Conservation (phyloP, 805 yeast species). For the Zygoascus bituminiphila region DNA sequence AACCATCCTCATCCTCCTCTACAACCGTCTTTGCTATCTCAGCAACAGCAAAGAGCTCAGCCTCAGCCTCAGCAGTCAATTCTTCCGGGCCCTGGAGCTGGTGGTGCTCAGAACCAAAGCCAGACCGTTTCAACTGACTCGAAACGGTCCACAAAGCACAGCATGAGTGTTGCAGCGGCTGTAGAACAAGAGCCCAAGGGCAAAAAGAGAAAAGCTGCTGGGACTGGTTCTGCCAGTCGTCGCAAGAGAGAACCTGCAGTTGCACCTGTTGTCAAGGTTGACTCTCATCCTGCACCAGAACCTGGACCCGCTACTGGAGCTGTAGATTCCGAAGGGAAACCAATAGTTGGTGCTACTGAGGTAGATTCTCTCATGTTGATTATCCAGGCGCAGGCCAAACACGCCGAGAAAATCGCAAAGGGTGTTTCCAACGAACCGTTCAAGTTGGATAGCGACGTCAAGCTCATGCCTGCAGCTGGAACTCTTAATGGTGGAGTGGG, state of each 20-base stretch:
- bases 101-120: no score
- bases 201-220: constrained; percentile 1
- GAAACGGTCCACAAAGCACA: constrained; percentile 2
- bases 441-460: constrained; percentile 14
- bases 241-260: background rate
- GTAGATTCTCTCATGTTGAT: constrained; percentile 88
- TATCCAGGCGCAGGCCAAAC: constrained; percentile 79
- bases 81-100: background rate
- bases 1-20: background rate
- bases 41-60: background rate
- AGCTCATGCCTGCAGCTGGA: constrained; percentile 33
- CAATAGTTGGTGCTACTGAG: constrained; percentile 70
- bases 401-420: constrained; percentile 50
- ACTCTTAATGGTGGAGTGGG: constrained; percentile 69
- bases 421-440: constrained; percentile 50
- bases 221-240: background rate
- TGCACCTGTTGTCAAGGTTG: background rate
- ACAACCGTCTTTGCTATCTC: background rate
- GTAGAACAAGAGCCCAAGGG: constrained; percentile 6
- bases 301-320: background rate
- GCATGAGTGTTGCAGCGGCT: constrained; percentile 5
- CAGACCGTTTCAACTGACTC: constrained; percentile 3
- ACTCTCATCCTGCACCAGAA: background rate
- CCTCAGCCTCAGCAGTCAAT: background rate
- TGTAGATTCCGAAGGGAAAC: background rate